Percentiles rank a stretch among this genome's conserved stretches.
Conservation (phyloP, 106 monocot species). For the Cymbidium sinense region DNA sequence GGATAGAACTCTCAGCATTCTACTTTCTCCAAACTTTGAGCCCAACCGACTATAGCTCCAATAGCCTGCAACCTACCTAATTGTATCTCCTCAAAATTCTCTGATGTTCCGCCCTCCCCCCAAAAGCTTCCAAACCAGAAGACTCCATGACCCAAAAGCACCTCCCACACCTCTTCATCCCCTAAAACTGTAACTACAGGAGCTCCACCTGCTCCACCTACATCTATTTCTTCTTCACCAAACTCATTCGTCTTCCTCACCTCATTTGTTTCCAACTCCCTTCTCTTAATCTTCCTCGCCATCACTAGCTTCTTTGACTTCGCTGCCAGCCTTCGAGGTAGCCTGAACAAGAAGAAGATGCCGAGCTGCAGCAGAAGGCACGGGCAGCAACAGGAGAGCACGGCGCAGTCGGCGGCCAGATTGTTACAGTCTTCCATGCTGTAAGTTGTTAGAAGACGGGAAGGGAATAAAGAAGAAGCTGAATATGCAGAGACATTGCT, state of each 20-base stretch:
- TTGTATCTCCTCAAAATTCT: not conserved
- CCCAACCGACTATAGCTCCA: too few species aligned
- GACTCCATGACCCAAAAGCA: conserved; percentile 14
- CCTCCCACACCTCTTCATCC: conserved; percentile 18
- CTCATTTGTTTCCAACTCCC: not conserved
- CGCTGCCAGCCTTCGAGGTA: not conserved
- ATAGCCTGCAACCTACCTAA: too few species aligned
- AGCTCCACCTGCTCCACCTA: not conserved
- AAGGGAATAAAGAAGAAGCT: not conserved
- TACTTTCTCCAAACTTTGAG: too few species aligned
- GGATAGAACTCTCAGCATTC: too few species aligned
- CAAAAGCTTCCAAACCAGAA: conserved; percentile 41
- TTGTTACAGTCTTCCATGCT: conserved; percentile 17
- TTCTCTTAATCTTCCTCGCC: not conserved
- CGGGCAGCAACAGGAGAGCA: conserved; percentile 21
- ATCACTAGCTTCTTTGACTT: not conserved
- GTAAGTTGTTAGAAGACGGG: not conserved
- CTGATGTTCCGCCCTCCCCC: not conserved
- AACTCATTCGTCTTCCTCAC: not conserved
- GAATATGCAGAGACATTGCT: not conserved
- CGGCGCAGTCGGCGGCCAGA: conserved; percentile 14
- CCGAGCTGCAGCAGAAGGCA: conserved; percentile 19
- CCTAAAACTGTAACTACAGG: not conserved
- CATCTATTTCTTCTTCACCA: not conserved
- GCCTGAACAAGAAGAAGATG: conserved; percentile 6